Evolutionary conservation across 768 basidiomycete species (phyloP).

Genomic region (Leccinum rimulosum): DNA sequence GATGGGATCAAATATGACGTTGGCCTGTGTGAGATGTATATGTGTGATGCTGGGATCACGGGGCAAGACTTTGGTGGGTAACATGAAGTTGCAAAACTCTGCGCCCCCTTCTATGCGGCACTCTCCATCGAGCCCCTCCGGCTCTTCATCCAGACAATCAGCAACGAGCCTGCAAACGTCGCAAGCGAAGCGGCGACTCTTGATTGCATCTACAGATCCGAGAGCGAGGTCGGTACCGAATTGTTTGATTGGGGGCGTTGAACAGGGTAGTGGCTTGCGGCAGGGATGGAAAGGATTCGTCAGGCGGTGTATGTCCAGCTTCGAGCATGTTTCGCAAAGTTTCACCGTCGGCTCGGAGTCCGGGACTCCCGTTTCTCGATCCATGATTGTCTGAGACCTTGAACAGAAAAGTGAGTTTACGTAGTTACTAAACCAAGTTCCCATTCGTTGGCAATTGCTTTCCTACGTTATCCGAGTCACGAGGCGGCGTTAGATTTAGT

Average conservation of each 20-base stretch:
- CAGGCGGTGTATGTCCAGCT: slow-evolving; percentile 1
- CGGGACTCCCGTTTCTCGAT: background rate
- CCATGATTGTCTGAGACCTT: background rate
- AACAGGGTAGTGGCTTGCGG: slow-evolving; percentile 1
- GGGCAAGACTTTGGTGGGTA: background rate
- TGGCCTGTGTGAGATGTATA: slow-evolving; percentile 14
- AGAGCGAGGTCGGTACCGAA: background rate
- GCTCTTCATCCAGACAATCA: slow-evolving; percentile 13
- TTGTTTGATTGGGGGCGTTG: background rate
- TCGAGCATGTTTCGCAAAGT: slow-evolving; percentile 10
- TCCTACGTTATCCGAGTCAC: no score
- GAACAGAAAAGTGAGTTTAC: background rate
- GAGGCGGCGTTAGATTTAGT: no score
- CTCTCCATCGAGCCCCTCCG: slow-evolving; percentile 4
- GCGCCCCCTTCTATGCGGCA: background rate
- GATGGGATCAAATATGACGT: slow-evolving; percentile 4
- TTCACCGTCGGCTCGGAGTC: background rate
- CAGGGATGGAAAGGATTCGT: slow-evolving; percentile 5
- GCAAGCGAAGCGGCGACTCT: slow-evolving; percentile 8
- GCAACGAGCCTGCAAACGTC: slow-evolving; percentile 15
- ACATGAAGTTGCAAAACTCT: slow-evolving; percentile 7
- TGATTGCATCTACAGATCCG: slow-evolving; percentile 17
- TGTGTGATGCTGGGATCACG: slow-evolving; percentile 10
- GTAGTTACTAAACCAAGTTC: background rate
- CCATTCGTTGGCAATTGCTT: background rate